These are phyloP conservation scores for Colletotrichum phormii DNA, from an alignment of 2,329 filamentous ascomycete species.

Conservation along the genomic window DNA sequence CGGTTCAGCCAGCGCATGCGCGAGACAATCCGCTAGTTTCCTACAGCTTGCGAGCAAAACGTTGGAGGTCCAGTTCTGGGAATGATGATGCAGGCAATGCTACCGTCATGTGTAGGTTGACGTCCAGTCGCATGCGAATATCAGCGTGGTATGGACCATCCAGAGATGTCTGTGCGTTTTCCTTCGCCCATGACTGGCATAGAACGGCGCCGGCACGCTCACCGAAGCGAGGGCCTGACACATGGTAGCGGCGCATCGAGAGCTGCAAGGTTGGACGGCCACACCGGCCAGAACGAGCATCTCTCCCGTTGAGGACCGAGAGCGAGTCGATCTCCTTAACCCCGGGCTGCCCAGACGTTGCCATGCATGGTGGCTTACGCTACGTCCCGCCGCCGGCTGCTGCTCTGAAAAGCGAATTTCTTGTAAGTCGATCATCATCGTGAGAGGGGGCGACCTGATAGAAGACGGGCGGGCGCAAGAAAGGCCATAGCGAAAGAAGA, in stretches of 20 bases:
- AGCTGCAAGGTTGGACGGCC: constrained; percentile 22
- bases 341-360: background rate
- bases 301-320: constrained; percentile 3
- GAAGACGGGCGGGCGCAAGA: constrained; percentile 1
- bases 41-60: background rate
- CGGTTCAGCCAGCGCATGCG: background rate
- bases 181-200: background rate
- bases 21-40: background rate
- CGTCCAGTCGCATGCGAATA: constrained; percentile 10
- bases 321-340: background rate
- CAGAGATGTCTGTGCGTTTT: constrained; percentile 26
- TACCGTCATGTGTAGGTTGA: constrained; percentile 15
- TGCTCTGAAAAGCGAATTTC: background rate
- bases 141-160: background rate
- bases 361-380: background rate
- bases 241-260: constrained; percentile 25
- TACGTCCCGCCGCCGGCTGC: background rate
- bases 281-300: background rate
- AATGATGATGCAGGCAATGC: constrained; percentile 14
- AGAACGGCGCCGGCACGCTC: constrained; percentile 12
- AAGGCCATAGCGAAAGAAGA: background rate
- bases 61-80: background rate
- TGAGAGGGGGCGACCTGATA: background rate
- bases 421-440: background rate
- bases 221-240: constrained; percentile 24